A percentile compares a stretch with the other conserved stretches of the same genome.
These are phyloP conservation scores for Plasmodium coatneyi DNA, from an alignment of 169 alveolate species.

Conservation along the genomic window DNA sequence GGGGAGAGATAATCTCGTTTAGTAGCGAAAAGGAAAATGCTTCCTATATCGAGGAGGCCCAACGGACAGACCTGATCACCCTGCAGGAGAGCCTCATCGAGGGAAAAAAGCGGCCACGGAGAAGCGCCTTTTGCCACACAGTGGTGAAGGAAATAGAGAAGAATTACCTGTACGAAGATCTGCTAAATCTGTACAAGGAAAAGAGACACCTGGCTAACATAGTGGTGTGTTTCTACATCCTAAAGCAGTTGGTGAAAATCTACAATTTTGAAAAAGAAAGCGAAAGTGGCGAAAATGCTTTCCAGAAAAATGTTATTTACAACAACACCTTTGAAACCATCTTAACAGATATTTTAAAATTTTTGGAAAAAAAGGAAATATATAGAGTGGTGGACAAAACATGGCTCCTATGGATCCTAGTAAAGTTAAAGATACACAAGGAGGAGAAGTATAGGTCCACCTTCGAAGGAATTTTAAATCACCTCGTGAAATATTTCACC, in stretches of 20 bases:
- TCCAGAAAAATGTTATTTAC: slow-evolving; percentile 24
- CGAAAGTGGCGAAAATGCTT: neutral
- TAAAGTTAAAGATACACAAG: slow-evolving; percentile 60
- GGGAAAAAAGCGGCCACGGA: neutral
- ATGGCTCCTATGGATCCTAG: slow-evolving; percentile 59
- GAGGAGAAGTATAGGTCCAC: slow-evolving; percentile 35
- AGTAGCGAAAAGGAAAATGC: neutral
- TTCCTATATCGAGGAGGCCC: neutral
- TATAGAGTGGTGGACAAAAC: slow-evolving; percentile 70
- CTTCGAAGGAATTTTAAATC: slow-evolving; percentile 19
- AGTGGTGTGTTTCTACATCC: slow-evolving; percentile 63
- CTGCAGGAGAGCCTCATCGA: neutral
- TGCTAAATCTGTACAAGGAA: slow-evolving; percentile 27
- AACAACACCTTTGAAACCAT: slow-evolving; percentile 32
- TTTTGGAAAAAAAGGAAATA: slow-evolving; percentile 59
- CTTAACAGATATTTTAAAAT: slow-evolving; percentile 23
- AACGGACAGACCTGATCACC: neutral
- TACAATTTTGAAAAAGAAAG: slow-evolving; percentile 48
- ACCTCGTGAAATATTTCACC: slow-evolving; percentile 23
- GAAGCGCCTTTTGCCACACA: slow-evolving; percentile 26
- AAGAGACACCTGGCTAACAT: slow-evolving; percentile 62
- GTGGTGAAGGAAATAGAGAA: slow-evolving; percentile 62
- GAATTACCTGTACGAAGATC: slow-evolving; percentile 49
- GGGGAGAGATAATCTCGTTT: neutral
- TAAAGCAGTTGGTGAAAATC: slow-evolving; percentile 42